Evolutionary conservation across 2,329 filamentous ascomycete species (phyloP), one percentile per base, ranked within the genome.

Genomic region (Sclerotinia minor): DNA sequence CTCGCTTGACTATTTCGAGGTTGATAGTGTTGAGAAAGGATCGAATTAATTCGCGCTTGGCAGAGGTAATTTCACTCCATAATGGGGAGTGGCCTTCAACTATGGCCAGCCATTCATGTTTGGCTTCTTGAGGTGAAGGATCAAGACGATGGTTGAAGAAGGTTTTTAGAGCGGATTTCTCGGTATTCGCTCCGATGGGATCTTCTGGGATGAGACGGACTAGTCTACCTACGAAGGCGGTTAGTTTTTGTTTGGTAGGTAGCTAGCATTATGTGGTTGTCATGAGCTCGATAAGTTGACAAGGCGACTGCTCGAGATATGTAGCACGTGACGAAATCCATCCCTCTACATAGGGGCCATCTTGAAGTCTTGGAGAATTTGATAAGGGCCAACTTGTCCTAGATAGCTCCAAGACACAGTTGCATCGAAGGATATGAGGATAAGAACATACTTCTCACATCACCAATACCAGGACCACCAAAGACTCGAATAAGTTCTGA

Each of bases 401-500:
- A 26, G 19, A 8, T 9, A 3, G 17, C 26, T 1, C 13, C 3
- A 32, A 26, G 32, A 63, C 3, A 15, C n/a, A 38, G 13, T 8
- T 21, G 21, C 50, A 38, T n/a, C 21, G 13, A 24, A 17, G 24
- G 47, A 61, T 50, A 50, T 38, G 19, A 52, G 29, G 45, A 38
- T n/a, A n/a, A 64, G 32, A 41, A 80, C 85, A 72, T 80, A 90
- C 89, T 92, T 77, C 91, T 83, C 35, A 93, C 85, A 80, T 94
- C 91, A 67, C 91, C 91, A 75, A 93, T 84, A 3, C 94, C 94
- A 72, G 94, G 94, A 1, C 95, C 95, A 19, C 94, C 95, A 79
- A 98, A 95, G 47, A 98, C 93, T 47, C 95, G 86, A 72, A 97
- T 96, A 75, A 97, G 82, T 81, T 98, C 94, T 55, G 92, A 96